Percentiles rank a stretch among this genome's conserved stretches.
Conservation (phyloP, 805 yeast species). For the Saccharomyces jurei region DNA sequence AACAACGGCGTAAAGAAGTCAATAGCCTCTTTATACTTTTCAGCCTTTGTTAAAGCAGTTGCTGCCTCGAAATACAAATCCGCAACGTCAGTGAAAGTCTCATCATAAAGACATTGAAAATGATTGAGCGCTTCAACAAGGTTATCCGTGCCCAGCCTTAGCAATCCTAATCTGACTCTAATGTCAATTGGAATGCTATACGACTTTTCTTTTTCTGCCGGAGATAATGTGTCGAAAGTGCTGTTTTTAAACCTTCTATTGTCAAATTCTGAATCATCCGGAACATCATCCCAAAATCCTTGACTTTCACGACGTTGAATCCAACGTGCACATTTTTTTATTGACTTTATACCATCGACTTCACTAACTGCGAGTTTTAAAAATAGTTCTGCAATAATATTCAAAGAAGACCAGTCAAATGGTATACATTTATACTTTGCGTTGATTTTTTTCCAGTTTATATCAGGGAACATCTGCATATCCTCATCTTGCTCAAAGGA, state of each 20-base stretch:
- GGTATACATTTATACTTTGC: conserved; percentile 34
- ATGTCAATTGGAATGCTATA: conserved; percentile 76
- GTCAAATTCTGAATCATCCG: conserved; percentile 80
- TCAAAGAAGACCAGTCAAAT: conserved; percentile 85
- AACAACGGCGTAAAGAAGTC: conserved; percentile 53
- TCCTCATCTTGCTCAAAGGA: conserved; percentile 11
- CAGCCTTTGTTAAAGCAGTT: conserved; percentile 56
- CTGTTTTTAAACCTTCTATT: conserved; percentile 47
- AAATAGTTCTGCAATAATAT: conserved; percentile 74
- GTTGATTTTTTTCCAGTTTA: conserved; percentile 25
- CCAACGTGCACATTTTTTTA: conserved; percentile 76
- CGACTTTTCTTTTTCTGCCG: conserved; percentile 31
- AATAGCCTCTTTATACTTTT: conserved; percentile 68
- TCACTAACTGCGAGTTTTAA: conserved; percentile 48
- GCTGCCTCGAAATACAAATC: conserved; percentile 80
- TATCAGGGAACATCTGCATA: conserved; percentile 20
- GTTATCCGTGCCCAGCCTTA: conserved; percentile 58
- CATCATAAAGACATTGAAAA: conserved; percentile 49
- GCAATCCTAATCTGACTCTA: conserved; percentile 67
- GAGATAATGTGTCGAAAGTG: conserved; percentile 35
- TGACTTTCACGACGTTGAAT: conserved; percentile 57
- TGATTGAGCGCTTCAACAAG: conserved; percentile 67
- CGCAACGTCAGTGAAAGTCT: conserved; percentile 50
- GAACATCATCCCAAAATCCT: conserved; percentile 37
- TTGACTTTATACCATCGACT: conserved; percentile 51